Conservation (phyloP, 176 grass and related monocot genomes). For the Zoysia pacifica region DNA sequence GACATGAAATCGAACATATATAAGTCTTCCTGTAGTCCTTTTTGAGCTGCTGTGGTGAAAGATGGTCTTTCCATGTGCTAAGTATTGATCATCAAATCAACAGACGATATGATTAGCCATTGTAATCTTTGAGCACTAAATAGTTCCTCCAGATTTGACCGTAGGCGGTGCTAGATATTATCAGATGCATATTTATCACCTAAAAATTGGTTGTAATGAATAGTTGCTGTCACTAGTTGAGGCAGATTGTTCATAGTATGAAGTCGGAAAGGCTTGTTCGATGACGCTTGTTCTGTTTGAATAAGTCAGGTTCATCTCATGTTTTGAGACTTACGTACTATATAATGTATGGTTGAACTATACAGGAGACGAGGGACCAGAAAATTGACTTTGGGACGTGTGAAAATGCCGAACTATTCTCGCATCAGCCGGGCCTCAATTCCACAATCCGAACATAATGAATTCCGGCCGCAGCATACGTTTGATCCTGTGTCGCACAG, state of each 20-base stretch:
- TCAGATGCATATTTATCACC: not conserved
- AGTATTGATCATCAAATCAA: conserved; percentile 20
- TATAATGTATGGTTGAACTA: not conserved
- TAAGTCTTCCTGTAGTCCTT: conserved; percentile 26
- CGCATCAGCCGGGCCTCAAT: not conserved
- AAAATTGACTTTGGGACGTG: not conserved
- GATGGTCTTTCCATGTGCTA: conserved; percentile 7
- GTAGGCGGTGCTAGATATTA: not conserved
- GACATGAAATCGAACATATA: conserved; percentile 2
- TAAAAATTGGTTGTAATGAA: not conserved
- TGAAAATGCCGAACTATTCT: not conserved
- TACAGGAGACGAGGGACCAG: not conserved
- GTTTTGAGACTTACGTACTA: not conserved
- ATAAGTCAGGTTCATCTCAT: not conserved
- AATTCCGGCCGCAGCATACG: not conserved
- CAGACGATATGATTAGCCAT: conserved; percentile 24
- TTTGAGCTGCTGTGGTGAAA: conserved; percentile 24
- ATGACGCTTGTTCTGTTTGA: not conserved
- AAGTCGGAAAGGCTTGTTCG: not conserved
- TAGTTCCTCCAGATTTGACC: not conserved
- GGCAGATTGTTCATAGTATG: not conserved
- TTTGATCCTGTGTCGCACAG: too few relatives aligned
- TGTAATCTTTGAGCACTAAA: conserved; percentile 23
- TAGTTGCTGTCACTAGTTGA: not conserved
- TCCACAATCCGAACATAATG: not conserved